Evolutionary conservation across 164 flowering plant genomes (phyloP).

Genomic region (Piper longum): DNA sequence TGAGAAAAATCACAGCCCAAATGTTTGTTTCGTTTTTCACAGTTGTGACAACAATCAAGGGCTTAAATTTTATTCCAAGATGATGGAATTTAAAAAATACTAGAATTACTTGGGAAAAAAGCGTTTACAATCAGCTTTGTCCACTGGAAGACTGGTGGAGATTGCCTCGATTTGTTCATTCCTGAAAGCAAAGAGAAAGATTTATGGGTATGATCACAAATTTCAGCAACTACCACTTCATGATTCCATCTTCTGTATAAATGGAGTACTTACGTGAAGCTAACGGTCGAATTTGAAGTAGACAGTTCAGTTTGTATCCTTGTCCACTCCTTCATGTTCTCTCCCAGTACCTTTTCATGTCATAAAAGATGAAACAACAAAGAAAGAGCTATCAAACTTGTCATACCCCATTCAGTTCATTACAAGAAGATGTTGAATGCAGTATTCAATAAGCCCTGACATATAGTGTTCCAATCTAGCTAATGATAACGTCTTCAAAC

Average conservation of each 20-base stretch:
- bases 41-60: no score
- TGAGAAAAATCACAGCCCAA: slow-evolving; percentile 11
- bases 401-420: not conserved
- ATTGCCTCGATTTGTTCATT: slow-evolving; percentile 69
- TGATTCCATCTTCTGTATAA: no score
- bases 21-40: no score
- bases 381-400: not conserved
- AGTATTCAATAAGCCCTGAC: not conserved
- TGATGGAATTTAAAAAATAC: no score
- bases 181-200: slow-evolving; percentile 17
- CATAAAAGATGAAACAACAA: not conserved
- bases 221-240: not conserved
- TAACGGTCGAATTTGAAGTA: slow-evolving; percentile 34
- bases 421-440: not conserved
- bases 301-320: slow-evolving; percentile 49
- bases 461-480: no score
- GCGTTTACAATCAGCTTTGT: slow-evolving; percentile 59
- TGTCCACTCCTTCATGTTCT: slow-evolving; percentile 65
- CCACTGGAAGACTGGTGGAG: slow-evolving; percentile 72
- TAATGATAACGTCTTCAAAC: slow-evolving; percentile 11
- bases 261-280: slow-evolving; percentile 37
- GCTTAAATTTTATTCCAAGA: no score
- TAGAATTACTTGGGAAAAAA: slow-evolving; percentile 55
- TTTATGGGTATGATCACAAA: not conserved
- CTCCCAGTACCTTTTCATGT: slow-evolving; percentile 51